These are phyloP conservation scores for Scedosporium dehoogii DNA, from an alignment of 2,329 filamentous ascomycete genomes.

Conservation along the genomic window DNA sequence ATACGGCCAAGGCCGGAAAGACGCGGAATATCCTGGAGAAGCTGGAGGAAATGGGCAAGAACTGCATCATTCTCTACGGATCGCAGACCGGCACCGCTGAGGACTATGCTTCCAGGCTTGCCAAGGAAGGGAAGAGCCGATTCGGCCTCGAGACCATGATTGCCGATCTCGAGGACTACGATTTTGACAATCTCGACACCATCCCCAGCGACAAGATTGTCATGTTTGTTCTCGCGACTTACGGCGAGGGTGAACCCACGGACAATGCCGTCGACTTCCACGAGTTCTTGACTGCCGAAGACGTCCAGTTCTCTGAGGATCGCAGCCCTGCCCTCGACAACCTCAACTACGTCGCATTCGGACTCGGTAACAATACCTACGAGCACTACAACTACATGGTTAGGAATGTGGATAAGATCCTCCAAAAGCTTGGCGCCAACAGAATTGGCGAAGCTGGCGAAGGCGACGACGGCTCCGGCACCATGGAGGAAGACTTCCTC, in stretches of 20 bases:
- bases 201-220: conserved; percentile 84
- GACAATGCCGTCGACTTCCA: conserved; percentile 99
- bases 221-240: conserved; percentile 94
- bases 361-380: conserved; percentile 97
- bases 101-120: conserved; percentile 90
- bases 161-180: conserved; percentile 94
- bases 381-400: conserved; percentile 99
- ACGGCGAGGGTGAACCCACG: conserved; percentile 95
- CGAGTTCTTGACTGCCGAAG: conserved; percentile 83
- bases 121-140: conserved; percentile 93
- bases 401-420: conserved; percentile 72
- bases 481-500: conserved; percentile 99
- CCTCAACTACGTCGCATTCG: conserved; percentile 90
- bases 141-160: conserved; percentile 98
- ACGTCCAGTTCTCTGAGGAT: conserved; percentile 68
- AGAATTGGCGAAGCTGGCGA: conserved; percentile 84
- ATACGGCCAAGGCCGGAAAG: conserved; percentile 67
- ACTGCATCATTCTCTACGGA: conserved; percentile 97
- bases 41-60: conserved; percentile 91
- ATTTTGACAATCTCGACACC: conserved; percentile 85
- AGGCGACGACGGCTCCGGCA: conserved; percentile 94
- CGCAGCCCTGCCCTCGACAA: conserved; percentile 65
- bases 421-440: conserved; percentile 73
- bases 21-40: conserved; percentile 91
- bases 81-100: conserved; percentile 98